These are phyloP conservation scores for Agaricus sinodeliciosus DNA, from an alignment of 768 basidiomycete genomes.

Conservation along the genomic window DNA sequence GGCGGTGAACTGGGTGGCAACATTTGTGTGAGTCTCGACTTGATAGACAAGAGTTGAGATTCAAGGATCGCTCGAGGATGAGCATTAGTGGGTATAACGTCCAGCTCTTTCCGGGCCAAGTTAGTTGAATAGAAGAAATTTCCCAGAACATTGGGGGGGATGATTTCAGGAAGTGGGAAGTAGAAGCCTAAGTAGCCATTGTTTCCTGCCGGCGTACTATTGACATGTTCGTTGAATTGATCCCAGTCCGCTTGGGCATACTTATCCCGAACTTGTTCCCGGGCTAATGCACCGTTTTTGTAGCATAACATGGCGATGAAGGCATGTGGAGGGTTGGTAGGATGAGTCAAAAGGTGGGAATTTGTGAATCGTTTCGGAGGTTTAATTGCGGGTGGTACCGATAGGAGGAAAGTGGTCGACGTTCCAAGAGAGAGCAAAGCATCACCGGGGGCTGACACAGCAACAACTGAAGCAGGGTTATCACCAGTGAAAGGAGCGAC, in stretches of 20 bases:
- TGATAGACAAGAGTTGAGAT: constrained; percentile 80
- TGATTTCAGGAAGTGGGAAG: constrained; percentile 84
- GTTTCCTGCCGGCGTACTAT: constrained; percentile 47
- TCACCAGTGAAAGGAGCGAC: constrained; percentile 87
- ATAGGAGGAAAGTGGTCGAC: constrained; percentile 80
- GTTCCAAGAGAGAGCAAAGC: constrained; percentile 85
- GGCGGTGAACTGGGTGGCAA: constrained; percentile 48
- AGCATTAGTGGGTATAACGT: constrained; percentile 34
- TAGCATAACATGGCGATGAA: constrained; percentile 92
- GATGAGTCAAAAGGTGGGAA: constrained; percentile 70
- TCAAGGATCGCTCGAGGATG: constrained; percentile 78
- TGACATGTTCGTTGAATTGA: constrained; percentile 61
- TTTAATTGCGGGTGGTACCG: constrained; percentile 56
- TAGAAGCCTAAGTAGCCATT: constrained; percentile 64
- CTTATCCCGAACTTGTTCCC: constrained; percentile 67
- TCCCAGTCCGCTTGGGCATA: constrained; percentile 60
- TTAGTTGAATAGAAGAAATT: constrained; percentile 52
- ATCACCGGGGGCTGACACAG: constrained; percentile 69
- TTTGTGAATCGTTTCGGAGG: constrained; percentile 68
- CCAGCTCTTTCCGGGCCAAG: constrained; percentile 20
- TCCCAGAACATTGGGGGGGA: constrained; percentile 73
- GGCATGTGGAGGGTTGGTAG: constrained; percentile 43
- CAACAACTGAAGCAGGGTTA: constrained; percentile 80
- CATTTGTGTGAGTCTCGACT: constrained; percentile 62
- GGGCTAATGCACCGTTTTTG: constrained; percentile 80